These are phyloP conservation scores for Medicago arabica DNA, from an alignment of 306 rosid species.

Conservation along the genomic window DNA sequence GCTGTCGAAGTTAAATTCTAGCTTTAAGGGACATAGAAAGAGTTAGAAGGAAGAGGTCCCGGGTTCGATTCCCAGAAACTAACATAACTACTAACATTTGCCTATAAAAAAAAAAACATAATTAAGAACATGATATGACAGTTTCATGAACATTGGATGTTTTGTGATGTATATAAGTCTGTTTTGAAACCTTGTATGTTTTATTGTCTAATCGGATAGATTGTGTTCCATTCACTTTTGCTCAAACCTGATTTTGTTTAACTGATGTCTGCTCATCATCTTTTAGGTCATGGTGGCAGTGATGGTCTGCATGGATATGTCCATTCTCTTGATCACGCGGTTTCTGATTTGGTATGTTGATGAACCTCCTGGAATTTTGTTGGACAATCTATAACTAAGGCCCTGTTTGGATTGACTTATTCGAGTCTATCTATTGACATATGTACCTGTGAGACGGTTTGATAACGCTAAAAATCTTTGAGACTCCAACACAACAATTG, in stretches of 20 bases:
- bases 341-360: constrained; percentile 75
- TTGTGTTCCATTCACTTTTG: neutral
- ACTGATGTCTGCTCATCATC: neutral
- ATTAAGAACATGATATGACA: neutral
- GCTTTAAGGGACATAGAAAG: too few relatives aligned
- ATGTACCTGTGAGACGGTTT: neutral
- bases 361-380: neutral
- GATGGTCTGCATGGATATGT: constrained; percentile 95
- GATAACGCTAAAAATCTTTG: neutral
- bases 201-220: neutral
- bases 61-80: too few relatives aligned
- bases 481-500: neutral
- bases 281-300: constrained; percentile 91
- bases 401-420: neutral
- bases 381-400: neutral
- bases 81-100: neutral
- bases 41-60: too few relatives aligned
- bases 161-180: constrained; percentile 1
- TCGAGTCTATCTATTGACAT: neutral
- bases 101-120: too few relatives aligned
- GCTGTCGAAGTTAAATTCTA: too few relatives aligned
- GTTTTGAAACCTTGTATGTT: neutral
- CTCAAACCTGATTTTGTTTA: constrained; percentile 17
- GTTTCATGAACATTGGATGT: constrained; percentile 13
- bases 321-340: constrained; percentile 89